phyloP scores from a whole-genome alignment of 2,329 filamentous ascomycete genomes.

The Dactylellina cionopaga region DNA sequence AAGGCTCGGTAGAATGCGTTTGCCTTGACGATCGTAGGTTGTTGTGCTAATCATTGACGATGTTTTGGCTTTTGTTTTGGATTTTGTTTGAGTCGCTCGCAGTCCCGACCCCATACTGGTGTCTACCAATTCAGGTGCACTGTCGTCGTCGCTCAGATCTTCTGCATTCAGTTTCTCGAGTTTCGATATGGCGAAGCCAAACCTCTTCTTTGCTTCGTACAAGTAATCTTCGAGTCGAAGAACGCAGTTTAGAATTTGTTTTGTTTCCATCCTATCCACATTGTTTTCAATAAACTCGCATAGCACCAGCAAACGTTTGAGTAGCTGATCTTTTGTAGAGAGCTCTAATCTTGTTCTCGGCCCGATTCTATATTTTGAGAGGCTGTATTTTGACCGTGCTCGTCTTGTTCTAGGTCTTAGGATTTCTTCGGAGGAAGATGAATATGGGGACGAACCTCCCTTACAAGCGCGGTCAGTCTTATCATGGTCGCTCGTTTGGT shows the following conservation, averaged over 20 bases:
- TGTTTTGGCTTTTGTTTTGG: background rate
- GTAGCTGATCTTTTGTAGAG: background rate
- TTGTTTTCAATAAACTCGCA: constrained; percentile 5
- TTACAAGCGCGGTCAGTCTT: background rate
- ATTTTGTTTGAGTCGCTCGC: background rate
- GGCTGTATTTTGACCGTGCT: background rate
- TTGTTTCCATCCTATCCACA: background rate
- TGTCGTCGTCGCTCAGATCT: background rate
- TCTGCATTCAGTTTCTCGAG: constrained; percentile 7
- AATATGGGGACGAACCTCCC: too few species aligned
- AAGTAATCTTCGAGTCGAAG: constrained; percentile 16
- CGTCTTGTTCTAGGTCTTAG: background rate
- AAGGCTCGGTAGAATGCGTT: too few species aligned
- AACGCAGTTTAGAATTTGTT: constrained; percentile 11
- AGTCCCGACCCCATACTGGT: background rate
- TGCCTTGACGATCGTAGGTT: too few species aligned
- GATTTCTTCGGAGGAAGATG: too few species aligned
- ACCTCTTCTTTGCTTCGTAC: constrained; percentile 19
- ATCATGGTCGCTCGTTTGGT: background rate
- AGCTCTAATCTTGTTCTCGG: background rate
- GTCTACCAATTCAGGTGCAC: too few species aligned
- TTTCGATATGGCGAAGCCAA: background rate
- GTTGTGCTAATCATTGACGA: background rate
- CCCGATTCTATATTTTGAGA: constrained; percentile 15
- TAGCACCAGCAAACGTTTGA: constrained; percentile 1